Evolutionary conservation across 78 protist species (phyloP), one percentile per base, ranked within the genome.

Genomic region (Isochrysis galbana): DNA sequence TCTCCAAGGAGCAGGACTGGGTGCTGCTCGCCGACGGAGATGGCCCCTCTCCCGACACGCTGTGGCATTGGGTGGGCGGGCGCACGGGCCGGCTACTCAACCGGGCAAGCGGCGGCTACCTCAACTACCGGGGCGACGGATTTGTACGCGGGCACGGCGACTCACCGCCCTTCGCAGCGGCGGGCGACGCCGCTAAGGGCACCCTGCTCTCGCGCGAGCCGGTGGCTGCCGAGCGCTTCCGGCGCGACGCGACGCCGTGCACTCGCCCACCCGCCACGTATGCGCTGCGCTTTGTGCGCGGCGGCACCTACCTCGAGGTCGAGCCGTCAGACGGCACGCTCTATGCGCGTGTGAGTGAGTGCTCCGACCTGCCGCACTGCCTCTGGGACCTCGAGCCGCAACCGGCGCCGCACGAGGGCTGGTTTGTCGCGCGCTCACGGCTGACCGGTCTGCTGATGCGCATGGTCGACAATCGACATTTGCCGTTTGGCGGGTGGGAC

Each of bases 91-190:
- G 22, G 17, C 23, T 77, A 21, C 21, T 11, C 47, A 77, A 77
- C 84, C 26, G 39, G 84, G 17, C 29, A 32, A 77, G 46, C 47
- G 46, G 46, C 44, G 84, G 84, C 21, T 46, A 77, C 46, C 19
- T 77, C 84, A 77, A 77, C 84, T 34, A 4, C 14, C 44, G 84
- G 5, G 34, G 34, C n/a, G 84, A 19, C 14, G 84, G 84, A 26
- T 39, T 39, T 46, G 84, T 77, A 10, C 84, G 84, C 46, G 84
- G 84, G 47, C 84, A 77, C 84, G 84, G 84, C 48, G 23, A 77
- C 46, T 2, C 1, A 32, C 84, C 84, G 46, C 84, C 44, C 34
- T 11, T 1, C 32, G n/a, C 48, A 3, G 29, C 84, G 46, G 84
- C 84, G 21, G 34, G 47, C 5, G 21, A 22, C 46, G 84, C 84